phyloP scores from a whole-genome alignment of 148 eudicot species.

The Camellia sinensis region DNA sequence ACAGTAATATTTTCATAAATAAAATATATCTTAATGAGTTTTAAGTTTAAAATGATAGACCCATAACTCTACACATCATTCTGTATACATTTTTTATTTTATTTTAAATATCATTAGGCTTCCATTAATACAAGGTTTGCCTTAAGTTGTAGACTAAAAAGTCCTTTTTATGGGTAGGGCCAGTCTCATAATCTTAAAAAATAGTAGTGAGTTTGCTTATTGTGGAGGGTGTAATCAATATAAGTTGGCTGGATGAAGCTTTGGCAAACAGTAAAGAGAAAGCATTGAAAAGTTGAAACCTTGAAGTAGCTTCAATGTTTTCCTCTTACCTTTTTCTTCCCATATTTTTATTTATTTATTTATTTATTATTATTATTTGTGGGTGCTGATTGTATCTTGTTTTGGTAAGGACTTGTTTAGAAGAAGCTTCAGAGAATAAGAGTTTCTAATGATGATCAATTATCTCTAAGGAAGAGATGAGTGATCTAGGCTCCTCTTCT shows the following conservation, averaged over 20 bases:
- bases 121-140: too few relatives aligned
- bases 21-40: too few relatives aligned
- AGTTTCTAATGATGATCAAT: not conserved
- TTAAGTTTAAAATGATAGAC: too few relatives aligned
- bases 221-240: slow-evolving; percentile 13
- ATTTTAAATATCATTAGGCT: too few relatives aligned
- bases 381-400: not conserved
- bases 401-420: not conserved
- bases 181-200: not conserved
- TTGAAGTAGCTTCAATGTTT: slow-evolving; percentile 9
- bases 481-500: too few relatives aligned
- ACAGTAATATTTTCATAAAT: too few relatives aligned
- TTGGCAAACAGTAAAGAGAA: slow-evolving; percentile 17
- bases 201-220: slow-evolving; percentile 6
- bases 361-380: not conserved
- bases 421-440: slow-evolving; percentile 1
- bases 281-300: slow-evolving; percentile 16
- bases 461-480: too few relatives aligned
- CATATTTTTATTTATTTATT: too few relatives aligned
- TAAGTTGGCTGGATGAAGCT: not conserved
- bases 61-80: too few relatives aligned
- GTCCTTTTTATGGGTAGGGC: not conserved
- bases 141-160: not conserved
- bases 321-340: not conserved
- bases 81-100: too few relatives aligned